Conservation (phyloP, 768 basidiomycete genomes). For the Boletus fagicola region DNA sequence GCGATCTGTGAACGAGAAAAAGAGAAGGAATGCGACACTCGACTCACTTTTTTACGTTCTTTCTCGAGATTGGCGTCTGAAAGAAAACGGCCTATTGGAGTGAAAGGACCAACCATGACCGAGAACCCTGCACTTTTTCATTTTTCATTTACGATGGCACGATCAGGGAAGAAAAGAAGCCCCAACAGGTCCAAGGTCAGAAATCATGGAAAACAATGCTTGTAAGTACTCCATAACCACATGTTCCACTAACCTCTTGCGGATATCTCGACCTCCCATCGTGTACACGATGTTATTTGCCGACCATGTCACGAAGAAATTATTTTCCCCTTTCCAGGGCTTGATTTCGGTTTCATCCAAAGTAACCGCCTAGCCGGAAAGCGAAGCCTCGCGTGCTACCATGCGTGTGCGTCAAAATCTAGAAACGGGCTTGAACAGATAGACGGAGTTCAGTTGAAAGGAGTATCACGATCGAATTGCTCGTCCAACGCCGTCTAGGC, state of each 20-base stretch:
- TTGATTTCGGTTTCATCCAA: background rate
- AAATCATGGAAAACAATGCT: background rate
- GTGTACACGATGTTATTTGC: background rate
- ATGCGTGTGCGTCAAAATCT: background rate
- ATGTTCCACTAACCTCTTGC: background rate
- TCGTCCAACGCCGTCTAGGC: background rate
- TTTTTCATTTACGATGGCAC: slow-evolving; percentile 17
- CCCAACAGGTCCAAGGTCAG: background rate
- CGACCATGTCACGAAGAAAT: background rate
- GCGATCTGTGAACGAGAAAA: slow-evolving; percentile 4
- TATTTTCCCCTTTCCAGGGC: background rate
- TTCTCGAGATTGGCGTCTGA: background rate
- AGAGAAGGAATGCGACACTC: background rate
- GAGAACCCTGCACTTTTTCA: slow-evolving; percentile 12
- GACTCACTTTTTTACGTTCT: slow-evolving; percentile 24
- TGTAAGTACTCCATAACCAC: background rate
- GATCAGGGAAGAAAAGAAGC: slow-evolving; percentile 26
- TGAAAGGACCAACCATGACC: background rate
- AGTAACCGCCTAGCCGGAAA: background rate
- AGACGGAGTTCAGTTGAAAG: background rate
- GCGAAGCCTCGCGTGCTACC: too few relatives aligned
- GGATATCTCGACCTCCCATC: background rate
- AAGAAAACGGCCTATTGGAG: background rate
- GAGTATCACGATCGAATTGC: background rate
- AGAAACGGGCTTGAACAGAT: background rate